Base-by-base conservation (phyloP, 495 filamentous ascomycete genomes). In the Daldinia concentrica region DNA sequence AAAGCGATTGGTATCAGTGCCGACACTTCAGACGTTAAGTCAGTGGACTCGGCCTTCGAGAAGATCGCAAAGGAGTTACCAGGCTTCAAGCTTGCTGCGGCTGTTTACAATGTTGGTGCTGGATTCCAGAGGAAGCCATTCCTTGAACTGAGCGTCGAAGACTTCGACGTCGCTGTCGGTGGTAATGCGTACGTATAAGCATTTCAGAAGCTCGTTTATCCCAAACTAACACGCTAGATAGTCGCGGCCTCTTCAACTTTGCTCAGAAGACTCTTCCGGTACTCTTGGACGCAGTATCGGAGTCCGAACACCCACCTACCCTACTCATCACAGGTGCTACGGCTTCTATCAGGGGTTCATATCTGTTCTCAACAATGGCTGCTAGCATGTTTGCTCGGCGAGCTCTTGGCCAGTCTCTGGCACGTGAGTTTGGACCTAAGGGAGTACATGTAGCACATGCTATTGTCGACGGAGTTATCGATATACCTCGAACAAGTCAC, bases 241-340 rank as follows among this genome's bases (percentile, higher is more conserved):
- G 90, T 51, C 85, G 84, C 48, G 94, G 93, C 15, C 90, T 89
- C 50, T 94, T 93, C 82, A 82, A 89, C 79, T 97, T 97, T 79
- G 87, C 92, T 15, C 87, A 95, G 77, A 82, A 85, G 6, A 82
- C 87, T 1, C 81, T 98, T 0, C 94, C 94, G 1, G 83, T 91
- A 8, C 86, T 97, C 19, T 86, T 93, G 24, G 79, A 79, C 0
- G 69, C 82, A 29, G 87, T 88, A 17, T 78, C 83, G 5, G 64
- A 72, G 48, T 81, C 84, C 19, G 73, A 80, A 37, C 71, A 93
- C 74, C 93, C 92, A 4, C 92, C 94, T 0, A 89, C 91, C 2
- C 83, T 98, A 36, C 91, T 97, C 77, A 90, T 97, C 80, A 97
- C 95, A 0, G 92, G 93, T 37, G 93, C 94, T 0, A 97, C 94